These are phyloP conservation scores for Taphrina populina DNA, from an alignment of 1,139 yeast genomes.

Conservation along the genomic window DNA sequence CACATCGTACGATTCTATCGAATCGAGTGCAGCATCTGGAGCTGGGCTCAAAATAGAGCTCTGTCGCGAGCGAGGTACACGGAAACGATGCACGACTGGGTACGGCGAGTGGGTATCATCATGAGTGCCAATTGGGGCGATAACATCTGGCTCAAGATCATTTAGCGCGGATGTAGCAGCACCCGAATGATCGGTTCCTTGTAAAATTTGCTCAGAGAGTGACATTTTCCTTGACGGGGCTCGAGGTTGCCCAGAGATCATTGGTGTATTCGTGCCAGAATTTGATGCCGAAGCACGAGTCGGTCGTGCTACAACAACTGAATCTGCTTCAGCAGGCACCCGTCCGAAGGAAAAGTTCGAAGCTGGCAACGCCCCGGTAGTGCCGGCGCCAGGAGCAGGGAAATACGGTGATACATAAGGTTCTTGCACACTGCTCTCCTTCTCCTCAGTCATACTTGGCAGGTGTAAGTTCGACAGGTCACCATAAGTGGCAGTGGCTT, in stretches of 20 bases:
- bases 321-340: not conserved
- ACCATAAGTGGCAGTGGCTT: conserved; percentile 31
- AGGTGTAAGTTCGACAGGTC: conserved; percentile 15
- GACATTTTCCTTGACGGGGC: conserved; percentile 27
- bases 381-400: conserved; percentile 33
- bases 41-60: conserved; percentile 13
- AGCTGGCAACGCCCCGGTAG: conserved; percentile 26
- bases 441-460: conserved; percentile 8
- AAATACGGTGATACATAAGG: conserved; percentile 28
- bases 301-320: conserved; percentile 5
- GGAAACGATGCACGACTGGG: conserved; percentile 26
- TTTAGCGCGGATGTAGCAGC: not conserved
- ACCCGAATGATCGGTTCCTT: not conserved
- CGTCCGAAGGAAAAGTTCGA: conserved; percentile 4
- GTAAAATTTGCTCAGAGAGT: conserved; percentile 17
- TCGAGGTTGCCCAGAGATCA: conserved; percentile 10
- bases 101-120: conserved; percentile 20
- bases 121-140: conserved; percentile 18
- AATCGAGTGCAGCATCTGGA: conserved; percentile 9
- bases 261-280: conserved; percentile 14
- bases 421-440: conserved; percentile 7
- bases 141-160: conserved; percentile 17
- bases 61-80: conserved; percentile 26
- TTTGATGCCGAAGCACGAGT: conserved; percentile 11
- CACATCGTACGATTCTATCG: conserved; percentile 22